Percentiles rank a stretch among this genome's conserved stretches.
Evolutionary conservation across 257 asterid species (phyloP).

Genomic region (Jacaranda copaia): DNA sequence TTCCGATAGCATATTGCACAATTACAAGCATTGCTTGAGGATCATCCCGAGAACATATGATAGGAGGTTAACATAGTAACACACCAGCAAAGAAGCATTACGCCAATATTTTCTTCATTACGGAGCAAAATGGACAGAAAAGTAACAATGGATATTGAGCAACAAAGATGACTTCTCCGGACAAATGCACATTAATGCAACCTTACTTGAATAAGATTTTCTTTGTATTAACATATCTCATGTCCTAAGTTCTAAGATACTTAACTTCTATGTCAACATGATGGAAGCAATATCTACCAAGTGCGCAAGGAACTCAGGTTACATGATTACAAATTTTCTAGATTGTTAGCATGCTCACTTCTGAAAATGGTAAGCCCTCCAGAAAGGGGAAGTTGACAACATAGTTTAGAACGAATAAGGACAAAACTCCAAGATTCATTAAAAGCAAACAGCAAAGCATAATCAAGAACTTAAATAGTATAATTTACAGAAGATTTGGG

Average conservation of each 20-base stretch:
- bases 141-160: not conserved
- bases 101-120: not conserved
- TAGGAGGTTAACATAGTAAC: not conserved
- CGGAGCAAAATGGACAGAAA: not conserved
- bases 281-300: not conserved
- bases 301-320: not conserved
- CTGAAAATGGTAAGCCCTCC: not conserved
- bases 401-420: not conserved
- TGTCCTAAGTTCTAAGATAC: not conserved
- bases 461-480: not conserved
- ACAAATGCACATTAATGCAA: not conserved
- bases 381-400: not conserved
- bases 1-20: too few relatives aligned
- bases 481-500: too few relatives aligned
- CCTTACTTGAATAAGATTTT: not conserved
- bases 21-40: too few relatives aligned
- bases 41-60: too few relatives aligned
- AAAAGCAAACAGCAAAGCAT: not conserved
- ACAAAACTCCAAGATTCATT: not conserved
- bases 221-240: not conserved
- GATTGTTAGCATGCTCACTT: not conserved
- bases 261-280: not conserved
- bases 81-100: not conserved
- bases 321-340: not conserved
- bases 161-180: not conserved